Evolutionary conservation across 805 yeast species (phyloP).

Genomic region (Nadsonia fulvescens): DNA sequence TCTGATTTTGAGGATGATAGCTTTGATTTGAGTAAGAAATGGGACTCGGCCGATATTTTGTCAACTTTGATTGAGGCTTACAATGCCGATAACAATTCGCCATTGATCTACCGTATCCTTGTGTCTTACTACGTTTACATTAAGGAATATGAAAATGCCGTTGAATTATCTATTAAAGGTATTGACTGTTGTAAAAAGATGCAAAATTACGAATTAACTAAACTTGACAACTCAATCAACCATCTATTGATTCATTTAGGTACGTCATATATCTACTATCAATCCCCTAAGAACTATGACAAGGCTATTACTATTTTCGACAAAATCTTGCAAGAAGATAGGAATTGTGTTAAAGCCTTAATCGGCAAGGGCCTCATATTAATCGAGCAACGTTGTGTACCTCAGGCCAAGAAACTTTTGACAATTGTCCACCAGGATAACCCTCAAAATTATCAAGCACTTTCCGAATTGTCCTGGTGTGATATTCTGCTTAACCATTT

Average conservation of each 20-base stretch:
- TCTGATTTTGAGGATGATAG: slow-evolving; percentile 10
- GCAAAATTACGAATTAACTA: slow-evolving; percentile 24
- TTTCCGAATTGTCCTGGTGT: slow-evolving; percentile 68
- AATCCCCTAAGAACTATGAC: slow-evolving; percentile 75
- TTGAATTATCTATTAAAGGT: slow-evolving; percentile 42
- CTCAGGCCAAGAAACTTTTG: slow-evolving; percentile 36
- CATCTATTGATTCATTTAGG: slow-evolving; percentile 54
- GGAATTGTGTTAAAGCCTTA: slow-evolving; percentile 38
- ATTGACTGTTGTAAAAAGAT: slow-evolving; percentile 27
- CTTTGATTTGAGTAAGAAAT: slow-evolving; percentile 11
- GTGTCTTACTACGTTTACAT: slow-evolving; percentile 40
- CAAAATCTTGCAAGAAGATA: slow-evolving; percentile 30
- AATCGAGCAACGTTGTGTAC: slow-evolving; percentile 42
- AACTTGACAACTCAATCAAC: slow-evolving; percentile 31
- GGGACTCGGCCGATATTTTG: slow-evolving; percentile 30
- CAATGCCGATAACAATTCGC: slow-evolving; percentile 21
- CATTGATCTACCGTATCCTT: slow-evolving; percentile 49
- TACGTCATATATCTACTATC: slow-evolving; percentile 60
- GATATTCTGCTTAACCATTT: slow-evolving; percentile 33
- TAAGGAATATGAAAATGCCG: slow-evolving; percentile 46
- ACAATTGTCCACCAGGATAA: slow-evolving; percentile 27
- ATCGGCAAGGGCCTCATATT: slow-evolving; percentile 71
- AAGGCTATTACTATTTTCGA: slow-evolving; percentile 61
- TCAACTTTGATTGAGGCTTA: slow-evolving; percentile 34
- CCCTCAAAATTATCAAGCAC: slow-evolving; percentile 41